A percentile compares a stretch with the other conserved stretches of the same genome.
phyloP scores from a whole-genome alignment of 495 filamentous ascomycete genomes.

The Halenospora varia region DNA sequence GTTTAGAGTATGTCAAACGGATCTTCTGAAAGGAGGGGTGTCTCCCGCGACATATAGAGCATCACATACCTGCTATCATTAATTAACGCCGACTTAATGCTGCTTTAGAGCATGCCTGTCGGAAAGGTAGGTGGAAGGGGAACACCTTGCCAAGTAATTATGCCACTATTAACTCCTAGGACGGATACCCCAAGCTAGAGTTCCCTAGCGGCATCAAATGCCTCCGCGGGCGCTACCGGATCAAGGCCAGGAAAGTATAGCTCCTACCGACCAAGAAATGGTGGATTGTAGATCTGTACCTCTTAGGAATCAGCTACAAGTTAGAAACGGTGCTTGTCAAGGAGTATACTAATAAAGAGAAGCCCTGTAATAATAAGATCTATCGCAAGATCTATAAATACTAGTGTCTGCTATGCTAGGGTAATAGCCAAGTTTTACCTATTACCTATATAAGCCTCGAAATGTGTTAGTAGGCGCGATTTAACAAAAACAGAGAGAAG shows the following conservation, averaged over 20 bases:
- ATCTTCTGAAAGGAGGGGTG: slow-evolving; percentile 7
- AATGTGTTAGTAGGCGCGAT: neutral
- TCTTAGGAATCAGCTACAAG: slow-evolving; percentile 7
- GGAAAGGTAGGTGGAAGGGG: slow-evolving; percentile 1
- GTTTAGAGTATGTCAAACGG: slow-evolving; percentile 4
- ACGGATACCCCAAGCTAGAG: slow-evolving; percentile 10
- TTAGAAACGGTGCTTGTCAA: slow-evolving; percentile 4
- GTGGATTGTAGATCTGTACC: slow-evolving; percentile 14
- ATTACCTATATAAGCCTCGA: slow-evolving; percentile 8
- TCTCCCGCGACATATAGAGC: neutral
- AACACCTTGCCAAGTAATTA: slow-evolving; percentile 8
- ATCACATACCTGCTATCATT: slow-evolving; percentile 10
- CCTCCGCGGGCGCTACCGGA: neutral
- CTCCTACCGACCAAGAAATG: slow-evolving; percentile 7
- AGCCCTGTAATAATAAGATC: slow-evolving; percentile 6
- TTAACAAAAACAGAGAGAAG: slow-evolving; percentile 2
- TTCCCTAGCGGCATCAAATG: slow-evolving; percentile 9
- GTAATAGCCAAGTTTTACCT: slow-evolving; percentile 3
- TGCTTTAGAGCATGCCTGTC: slow-evolving; percentile 3
- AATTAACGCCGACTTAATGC: neutral
- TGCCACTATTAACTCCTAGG: slow-evolving; percentile 1
- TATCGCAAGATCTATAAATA: slow-evolving; percentile 14
- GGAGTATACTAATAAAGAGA: slow-evolving; percentile 12
- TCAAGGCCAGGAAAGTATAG: slow-evolving; percentile 7
- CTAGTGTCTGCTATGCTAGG: neutral